phyloP scores from a whole-genome alignment of 2,329 filamentous ascomycete genomes.

The Fusarium virguliforme region DNA sequence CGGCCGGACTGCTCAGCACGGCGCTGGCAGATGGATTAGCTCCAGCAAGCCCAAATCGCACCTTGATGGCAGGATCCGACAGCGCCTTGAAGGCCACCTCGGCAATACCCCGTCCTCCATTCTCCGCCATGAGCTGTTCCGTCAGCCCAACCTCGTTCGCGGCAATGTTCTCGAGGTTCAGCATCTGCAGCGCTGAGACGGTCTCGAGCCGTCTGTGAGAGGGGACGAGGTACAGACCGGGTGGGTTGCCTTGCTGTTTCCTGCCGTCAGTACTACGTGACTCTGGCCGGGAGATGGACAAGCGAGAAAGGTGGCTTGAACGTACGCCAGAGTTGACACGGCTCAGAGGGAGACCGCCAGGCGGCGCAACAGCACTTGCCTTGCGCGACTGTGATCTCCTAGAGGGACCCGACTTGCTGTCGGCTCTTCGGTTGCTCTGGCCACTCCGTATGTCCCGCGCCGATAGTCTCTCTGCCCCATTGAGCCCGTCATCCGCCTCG shows the following conservation, averaged over 20 bases:
- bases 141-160: conserved; percentile 89
- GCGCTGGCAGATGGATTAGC: conserved; percentile 54
- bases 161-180: conserved; percentile 92
- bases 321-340: conserved; percentile 66
- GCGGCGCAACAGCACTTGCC: conserved; percentile 61
- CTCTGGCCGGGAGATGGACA: conserved; percentile 53
- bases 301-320: conserved; percentile 53
- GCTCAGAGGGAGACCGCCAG: conserved; percentile 60
- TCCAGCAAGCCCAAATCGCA: conserved; percentile 64
- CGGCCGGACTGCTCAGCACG: conserved; percentile 57
- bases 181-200: conserved; percentile 85
- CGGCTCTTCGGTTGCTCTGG: conserved; percentile 66
- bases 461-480: conserved; percentile 64
- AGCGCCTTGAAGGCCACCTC: conserved; percentile 84
- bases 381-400: conserved; percentile 72
- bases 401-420: conserved; percentile 66
- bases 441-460: conserved; percentile 68
- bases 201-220: conserved; percentile 73
- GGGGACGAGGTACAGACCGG: conserved; percentile 69
- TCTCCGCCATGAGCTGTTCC: conserved; percentile 93
- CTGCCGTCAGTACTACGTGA: conserved; percentile 55
- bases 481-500: conserved; percentile 76
- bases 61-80: conserved; percentile 72
- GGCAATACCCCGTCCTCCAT: conserved; percentile 89
- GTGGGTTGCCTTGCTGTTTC: conserved; percentile 57